Evolutionary conservation across 768 basidiomycete species (phyloP).

Genomic region (Calvatia gigantea): DNA sequence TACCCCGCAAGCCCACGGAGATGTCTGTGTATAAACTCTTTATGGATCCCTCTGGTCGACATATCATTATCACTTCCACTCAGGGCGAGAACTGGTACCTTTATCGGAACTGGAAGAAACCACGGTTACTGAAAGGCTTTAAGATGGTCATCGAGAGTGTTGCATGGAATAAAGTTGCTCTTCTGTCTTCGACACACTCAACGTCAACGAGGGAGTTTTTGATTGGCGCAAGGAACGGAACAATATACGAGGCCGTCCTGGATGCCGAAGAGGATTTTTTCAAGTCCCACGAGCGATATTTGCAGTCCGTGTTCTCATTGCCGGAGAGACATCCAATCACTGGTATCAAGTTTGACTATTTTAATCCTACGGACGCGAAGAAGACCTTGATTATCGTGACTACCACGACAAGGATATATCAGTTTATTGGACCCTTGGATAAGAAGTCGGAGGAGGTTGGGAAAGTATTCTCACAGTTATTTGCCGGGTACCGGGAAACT

Average conservation of each 20-base stretch:
- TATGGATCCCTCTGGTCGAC: constrained; percentile 89
- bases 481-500: constrained; percentile 68
- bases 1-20: constrained; percentile 71
- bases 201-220: constrained; percentile 83
- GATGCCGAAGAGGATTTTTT: constrained; percentile 92
- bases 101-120: constrained; percentile 77
- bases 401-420: constrained; percentile 86
- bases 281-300: constrained; percentile 81
- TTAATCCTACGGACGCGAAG: constrained; percentile 59
- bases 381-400: constrained; percentile 74
- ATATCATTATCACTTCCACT: constrained; percentile 80
- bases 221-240: constrained; percentile 81
- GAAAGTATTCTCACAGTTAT: constrained; percentile 70
- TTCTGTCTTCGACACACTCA: constrained; percentile 60
- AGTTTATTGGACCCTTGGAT: constrained; percentile 73
- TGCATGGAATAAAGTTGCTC: constrained; percentile 80
- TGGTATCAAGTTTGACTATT: constrained; percentile 80
- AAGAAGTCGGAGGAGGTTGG: constrained; percentile 71
- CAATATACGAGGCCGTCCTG: constrained; percentile 83
- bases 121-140: constrained; percentile 72
- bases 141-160: constrained; percentile 88
- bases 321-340: constrained; percentile 82
- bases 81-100: constrained; percentile 96
- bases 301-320: constrained; percentile 70
- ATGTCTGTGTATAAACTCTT: constrained; percentile 81